Conservation (phyloP, 305 asterid species). For the Ajuga reptans region DNA sequence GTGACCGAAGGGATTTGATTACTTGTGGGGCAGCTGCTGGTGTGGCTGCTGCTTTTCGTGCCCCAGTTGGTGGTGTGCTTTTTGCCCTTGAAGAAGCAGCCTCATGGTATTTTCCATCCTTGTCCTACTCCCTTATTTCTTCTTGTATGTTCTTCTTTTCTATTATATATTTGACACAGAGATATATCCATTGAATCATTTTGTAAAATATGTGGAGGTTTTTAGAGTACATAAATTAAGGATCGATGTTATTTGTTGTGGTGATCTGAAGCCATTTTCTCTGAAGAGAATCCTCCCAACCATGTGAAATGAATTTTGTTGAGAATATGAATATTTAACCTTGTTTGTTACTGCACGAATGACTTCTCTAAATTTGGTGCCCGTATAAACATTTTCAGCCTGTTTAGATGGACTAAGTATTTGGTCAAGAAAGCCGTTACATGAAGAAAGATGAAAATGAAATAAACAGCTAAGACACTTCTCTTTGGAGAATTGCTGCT, state of each 20-base stretch:
- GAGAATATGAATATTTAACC: no score
- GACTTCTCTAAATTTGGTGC: no score
- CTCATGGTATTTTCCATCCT: conserved; percentile 53
- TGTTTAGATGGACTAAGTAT: no score
- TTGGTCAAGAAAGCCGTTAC: no score
- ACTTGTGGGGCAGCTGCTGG: conserved; percentile 99
- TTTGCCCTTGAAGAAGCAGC: conserved; percentile 99
- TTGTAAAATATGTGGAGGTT: neutral
- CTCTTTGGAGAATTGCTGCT: neutral
- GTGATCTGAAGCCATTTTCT: no score
- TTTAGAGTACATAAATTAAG: no score
- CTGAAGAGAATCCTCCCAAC: no score
- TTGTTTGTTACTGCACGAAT: no score
- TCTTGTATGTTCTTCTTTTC: neutral
- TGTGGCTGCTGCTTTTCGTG: conserved; percentile 97
- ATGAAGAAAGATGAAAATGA: no score
- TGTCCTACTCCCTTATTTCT: neutral
- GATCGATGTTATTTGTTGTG: no score
- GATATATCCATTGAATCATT: neutral
- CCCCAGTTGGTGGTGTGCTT: conserved; percentile 98
- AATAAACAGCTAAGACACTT: neutral
- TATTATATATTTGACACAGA: neutral
- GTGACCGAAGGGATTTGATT: conserved; percentile 88
- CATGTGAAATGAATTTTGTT: no score
- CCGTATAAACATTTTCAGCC: no score